These are phyloP conservation scores for Microsporum ferrugineum DNA, from an alignment of 2,329 filamentous ascomycete species.

Conservation along the genomic window DNA sequence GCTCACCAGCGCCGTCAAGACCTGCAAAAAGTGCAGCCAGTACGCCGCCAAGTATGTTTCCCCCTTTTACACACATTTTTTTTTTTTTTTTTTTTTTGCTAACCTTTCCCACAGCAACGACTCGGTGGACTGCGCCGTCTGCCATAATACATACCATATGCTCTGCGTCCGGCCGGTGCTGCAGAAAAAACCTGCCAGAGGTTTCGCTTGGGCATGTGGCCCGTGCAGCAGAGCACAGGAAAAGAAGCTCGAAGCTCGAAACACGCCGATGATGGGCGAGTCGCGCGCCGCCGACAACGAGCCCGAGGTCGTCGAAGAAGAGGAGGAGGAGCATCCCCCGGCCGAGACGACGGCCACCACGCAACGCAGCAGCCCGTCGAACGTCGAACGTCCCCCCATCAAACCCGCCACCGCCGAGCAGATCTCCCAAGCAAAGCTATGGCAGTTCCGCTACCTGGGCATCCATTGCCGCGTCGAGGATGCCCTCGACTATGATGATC, in stretches of 20 bases:
- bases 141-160: slow-evolving; percentile 94
- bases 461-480: slow-evolving; percentile 94
- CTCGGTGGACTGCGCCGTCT: slow-evolving; percentile 94
- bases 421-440: slow-evolving; percentile 82
- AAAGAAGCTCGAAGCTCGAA: slow-evolving; percentile 76
- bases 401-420: slow-evolving; percentile 67
- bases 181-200: slow-evolving; percentile 89
- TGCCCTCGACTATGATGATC: slow-evolving; percentile 90
- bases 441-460: slow-evolving; percentile 91
- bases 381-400: slow-evolving; percentile 46
- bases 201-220: slow-evolving; percentile 96
- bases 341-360: slow-evolving; percentile 41
- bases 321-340: slow-evolving; percentile 69
- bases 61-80: not conserved
- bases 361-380: slow-evolving; percentile 22
- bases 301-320: slow-evolving; percentile 60
- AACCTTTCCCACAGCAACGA: slow-evolving; percentile 51
- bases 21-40: slow-evolving; percentile 80
- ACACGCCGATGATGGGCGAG: slow-evolving; percentile 61
- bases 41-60: slow-evolving; percentile 77
- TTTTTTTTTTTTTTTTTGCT: slow-evolving; percentile 5
- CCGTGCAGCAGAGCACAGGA: slow-evolving; percentile 95
- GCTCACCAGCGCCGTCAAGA: slow-evolving; percentile 88
- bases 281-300: slow-evolving; percentile 40
- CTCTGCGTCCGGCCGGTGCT: slow-evolving; percentile 87